Evolutionary conservation across 2,329 filamentous ascomycete genomes (phyloP), one percentile per base, ranked within the genome.

Genomic region (Aspergillus caelatus): DNA sequence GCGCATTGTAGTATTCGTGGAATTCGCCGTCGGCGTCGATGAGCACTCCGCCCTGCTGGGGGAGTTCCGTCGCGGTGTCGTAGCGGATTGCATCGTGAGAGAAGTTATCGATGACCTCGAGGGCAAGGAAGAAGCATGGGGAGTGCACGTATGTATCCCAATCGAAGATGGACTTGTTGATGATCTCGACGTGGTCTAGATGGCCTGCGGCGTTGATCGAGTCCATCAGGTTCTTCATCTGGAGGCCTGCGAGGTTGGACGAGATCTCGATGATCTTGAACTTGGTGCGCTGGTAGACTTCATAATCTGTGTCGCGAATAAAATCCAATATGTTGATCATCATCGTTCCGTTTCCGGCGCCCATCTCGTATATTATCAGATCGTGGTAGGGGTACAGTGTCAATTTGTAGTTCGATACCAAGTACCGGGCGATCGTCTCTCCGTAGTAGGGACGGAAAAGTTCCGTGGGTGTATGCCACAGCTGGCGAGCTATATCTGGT

Each of bases 21-120:
- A 99, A 95, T 74, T 98, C 94, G 73, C 94, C 94, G 48, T 89
- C 83, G 10, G 82, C 84, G 75, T 97, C 93, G 73, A 99, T 90
- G 45, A 99, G 84, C 16, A 98, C 94, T 66, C 89, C 89, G 57
- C 93, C 93, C 81, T 99, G 96, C 60, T 97, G 85, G 0, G 94
- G 91, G 68, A 90, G 83, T 75, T 93, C 91, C 12, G 93, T 96
- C 64, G 84, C 79, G 12, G 90, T 84, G 79, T 98, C 91, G 81
- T 98, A 99, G 67, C 96, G 94, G 66, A 99, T 88, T 63, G 90
- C 87, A 80, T 99, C 95, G 81, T 99, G 96, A 41, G 93, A 89
- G 76, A 99, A 98, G 81, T 99, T 99, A 83, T 99, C 95, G 74
- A 97, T 97, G 68, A 99, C 95, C 80, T 99, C 95, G 79, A 99